Percentiles rank a stretch among this genome's conserved stretches.
These are phyloP conservation scores for Malus asiatica DNA, from an alignment of 306 rosid species.

Conservation along the genomic window DNA sequence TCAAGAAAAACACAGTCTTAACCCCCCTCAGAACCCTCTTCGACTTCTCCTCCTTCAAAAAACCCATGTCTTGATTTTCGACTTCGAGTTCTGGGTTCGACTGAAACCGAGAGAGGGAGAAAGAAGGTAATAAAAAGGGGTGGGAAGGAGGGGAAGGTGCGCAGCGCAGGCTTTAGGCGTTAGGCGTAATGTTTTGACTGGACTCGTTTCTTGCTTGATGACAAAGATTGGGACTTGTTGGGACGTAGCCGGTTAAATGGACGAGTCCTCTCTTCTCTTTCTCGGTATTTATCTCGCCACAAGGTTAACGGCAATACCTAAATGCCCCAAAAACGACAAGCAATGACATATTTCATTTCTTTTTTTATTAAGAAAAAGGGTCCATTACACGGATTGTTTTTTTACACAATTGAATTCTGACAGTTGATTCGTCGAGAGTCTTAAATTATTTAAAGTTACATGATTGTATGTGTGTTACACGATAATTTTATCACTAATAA, in stretches of 20 bases:
- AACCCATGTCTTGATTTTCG: constrained; percentile 42
- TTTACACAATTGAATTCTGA: rapidly evolving
- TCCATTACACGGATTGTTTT: background rate
- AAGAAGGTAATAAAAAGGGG: background rate
- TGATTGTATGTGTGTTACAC: rapidly evolving
- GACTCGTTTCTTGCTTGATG: constrained; percentile 14
- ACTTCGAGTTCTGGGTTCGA: background rate
- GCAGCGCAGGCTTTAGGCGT: constrained; percentile 41
- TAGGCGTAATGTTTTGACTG: constrained; percentile 46
- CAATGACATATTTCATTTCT: background rate
- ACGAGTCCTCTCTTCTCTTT: background rate
- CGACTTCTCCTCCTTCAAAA: constrained; percentile 68
- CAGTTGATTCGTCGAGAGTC: rapidly evolving
- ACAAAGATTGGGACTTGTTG: constrained; percentile 28
- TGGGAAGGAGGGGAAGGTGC: constrained; percentile 19
- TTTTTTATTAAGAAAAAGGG: background rate
- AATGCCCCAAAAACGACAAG: constrained; percentile 23
- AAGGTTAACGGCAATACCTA: constrained; percentile 59
- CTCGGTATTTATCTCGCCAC: constrained; percentile 4
- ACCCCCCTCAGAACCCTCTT: constrained; percentile 52
- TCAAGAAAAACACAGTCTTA: constrained; percentile 73
- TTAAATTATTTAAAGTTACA: rapidly evolving
- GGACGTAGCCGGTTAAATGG: constrained; percentile 20
- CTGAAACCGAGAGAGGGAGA: background rate
- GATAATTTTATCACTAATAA: rapidly evolving